Evolutionary conservation across 2,329 filamentous ascomycete species (phyloP).

Genomic region (Orbilia blumenaviensis): DNA sequence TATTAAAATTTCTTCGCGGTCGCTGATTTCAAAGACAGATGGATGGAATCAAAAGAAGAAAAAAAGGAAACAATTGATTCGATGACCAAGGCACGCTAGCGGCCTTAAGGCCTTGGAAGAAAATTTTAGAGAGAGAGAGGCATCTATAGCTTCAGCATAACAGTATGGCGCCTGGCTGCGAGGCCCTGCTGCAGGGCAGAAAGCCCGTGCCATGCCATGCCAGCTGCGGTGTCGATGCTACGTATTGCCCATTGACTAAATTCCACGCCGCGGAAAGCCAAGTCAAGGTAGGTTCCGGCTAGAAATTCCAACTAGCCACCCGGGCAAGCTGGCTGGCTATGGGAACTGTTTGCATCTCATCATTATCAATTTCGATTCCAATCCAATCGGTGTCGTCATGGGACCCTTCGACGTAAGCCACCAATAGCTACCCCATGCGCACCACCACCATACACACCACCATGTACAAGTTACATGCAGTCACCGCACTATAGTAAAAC

Average conservation of each 20-base stretch:
- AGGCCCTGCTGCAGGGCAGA: background rate
- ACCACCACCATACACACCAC: background rate
- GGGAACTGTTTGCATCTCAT: conserved; percentile 39
- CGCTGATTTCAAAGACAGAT: conserved; percentile 27
- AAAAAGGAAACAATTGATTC: background rate
- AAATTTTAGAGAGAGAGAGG: too few species aligned
- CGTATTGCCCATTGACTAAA: background rate
- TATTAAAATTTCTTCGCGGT: too few species aligned
- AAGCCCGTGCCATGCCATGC: background rate
- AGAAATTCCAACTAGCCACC: conserved; percentile 31
- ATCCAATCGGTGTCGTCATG: conserved; percentile 45
- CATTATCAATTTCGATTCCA: conserved; percentile 1
- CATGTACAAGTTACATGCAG: too few species aligned
- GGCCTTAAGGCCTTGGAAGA: background rate
- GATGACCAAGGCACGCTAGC: background rate
- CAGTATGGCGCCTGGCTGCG: background rate
- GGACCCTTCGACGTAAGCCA: conserved; percentile 51
- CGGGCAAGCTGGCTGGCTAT: background rate
- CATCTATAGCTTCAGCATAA: too few species aligned
- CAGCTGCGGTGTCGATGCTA: background rate
- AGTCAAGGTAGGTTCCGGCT: too few species aligned
- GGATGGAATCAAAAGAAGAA: background rate
- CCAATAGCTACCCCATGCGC: background rate
- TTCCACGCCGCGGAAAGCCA: conserved; percentile 7
- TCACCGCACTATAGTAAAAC: too few species aligned